A percentile compares a stretch with the other conserved stretches of the same genome.
These are phyloP conservation scores for Pseudogymnoascus sp. DNA, from an alignment of 2,329 filamentous ascomycete species.

Conservation along the genomic window DNA sequence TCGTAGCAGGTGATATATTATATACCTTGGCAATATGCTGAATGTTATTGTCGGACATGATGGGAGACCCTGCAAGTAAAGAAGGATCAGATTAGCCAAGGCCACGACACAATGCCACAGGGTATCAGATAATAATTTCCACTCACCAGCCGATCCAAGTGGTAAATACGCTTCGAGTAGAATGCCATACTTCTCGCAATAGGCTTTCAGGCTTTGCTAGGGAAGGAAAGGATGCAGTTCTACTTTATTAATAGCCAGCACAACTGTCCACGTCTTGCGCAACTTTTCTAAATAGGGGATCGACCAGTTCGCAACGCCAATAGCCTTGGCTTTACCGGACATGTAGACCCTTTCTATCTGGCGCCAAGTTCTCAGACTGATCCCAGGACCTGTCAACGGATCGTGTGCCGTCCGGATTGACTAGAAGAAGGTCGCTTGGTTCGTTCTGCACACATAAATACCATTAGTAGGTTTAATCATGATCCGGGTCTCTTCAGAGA, in stretches of 20 bases:
- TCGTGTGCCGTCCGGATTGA: slow-evolving; percentile 20
- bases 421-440: slow-evolving; percentile 17
- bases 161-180: slow-evolving; percentile 56
- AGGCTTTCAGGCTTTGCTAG: slow-evolving; percentile 47
- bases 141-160: slow-evolving; percentile 32
- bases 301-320: slow-evolving; percentile 29
- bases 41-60: slow-evolving; percentile 9
- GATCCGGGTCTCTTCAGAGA: too few species aligned
- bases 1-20: slow-evolving; percentile 40
- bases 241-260: slow-evolving; percentile 57
- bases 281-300: slow-evolving; percentile 24
- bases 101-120: too few species aligned
- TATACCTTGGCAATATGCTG: slow-evolving; percentile 38
- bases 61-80: slow-evolving; percentile 6
- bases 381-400: slow-evolving; percentile 25
- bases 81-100: neutral
- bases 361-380: slow-evolving; percentile 25
- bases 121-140: too few species aligned
- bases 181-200: slow-evolving; percentile 42
- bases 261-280: slow-evolving; percentile 29
- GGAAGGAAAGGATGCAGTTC: slow-evolving; percentile 61
- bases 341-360: slow-evolving; percentile 12
- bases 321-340: slow-evolving; percentile 28
- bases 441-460: too few species aligned
- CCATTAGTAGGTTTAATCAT: too few species aligned